phyloP scores from a whole-genome alignment of 257 asterid species.

The Nicotiana attenuata region DNA sequence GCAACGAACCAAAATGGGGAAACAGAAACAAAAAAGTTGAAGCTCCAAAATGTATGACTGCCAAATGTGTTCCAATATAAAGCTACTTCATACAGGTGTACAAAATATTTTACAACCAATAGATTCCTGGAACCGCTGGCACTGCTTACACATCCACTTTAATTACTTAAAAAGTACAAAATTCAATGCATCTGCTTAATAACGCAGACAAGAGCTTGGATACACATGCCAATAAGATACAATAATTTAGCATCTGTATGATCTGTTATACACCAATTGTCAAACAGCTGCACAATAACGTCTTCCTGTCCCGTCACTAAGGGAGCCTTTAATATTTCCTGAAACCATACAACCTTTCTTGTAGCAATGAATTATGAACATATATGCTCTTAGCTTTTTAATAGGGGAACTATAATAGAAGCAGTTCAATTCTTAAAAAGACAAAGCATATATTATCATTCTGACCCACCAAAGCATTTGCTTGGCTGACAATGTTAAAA shows the following conservation, averaged over 20 bases:
- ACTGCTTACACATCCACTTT: background rate
- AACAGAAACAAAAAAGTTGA: background rate
- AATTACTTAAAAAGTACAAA: background rate
- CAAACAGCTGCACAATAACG: background rate
- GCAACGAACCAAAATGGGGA: background rate
- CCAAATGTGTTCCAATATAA: too few relatives aligned
- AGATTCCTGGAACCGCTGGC: background rate
- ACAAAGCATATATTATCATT: background rate
- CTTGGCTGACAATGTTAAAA: background rate
- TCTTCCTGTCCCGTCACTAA: background rate
- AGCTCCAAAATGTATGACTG: background rate
- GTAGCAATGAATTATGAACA: background rate
- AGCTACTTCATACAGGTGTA: background rate
- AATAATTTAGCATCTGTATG: background rate
- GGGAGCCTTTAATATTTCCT: background rate
- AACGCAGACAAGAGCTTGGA: background rate
- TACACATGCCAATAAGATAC: background rate
- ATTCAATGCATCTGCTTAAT: background rate
- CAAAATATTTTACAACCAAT: conserved; percentile 4
- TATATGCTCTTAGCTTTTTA: background rate
- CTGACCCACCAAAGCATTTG: background rate
- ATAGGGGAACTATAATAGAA: background rate
- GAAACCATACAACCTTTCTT: background rate
- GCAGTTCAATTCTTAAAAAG: background rate
- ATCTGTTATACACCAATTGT: background rate